Base-by-base conservation (phyloP, 2,329 filamentous ascomycete species). In the Monilinia vaccinii-corymbosi region DNA sequence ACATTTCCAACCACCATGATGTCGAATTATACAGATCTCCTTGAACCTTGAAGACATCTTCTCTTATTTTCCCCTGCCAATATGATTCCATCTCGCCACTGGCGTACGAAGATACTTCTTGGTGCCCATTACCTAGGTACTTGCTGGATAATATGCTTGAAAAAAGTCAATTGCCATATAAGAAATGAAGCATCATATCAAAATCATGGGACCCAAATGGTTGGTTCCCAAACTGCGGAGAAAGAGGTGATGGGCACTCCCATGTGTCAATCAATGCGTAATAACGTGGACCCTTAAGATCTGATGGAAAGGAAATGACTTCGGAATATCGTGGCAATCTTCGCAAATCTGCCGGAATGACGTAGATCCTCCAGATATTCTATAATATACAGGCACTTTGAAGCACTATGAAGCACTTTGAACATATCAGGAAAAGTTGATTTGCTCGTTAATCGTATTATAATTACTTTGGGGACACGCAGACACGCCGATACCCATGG, bases 241-340 rank as follows among this genome's bases (percentile, higher is more conserved):
- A 14, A 8, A 46, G 13, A n/a, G 13, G 13, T 53, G 38, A 59
- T 49, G 53, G 56, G 56, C 53, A 46, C 32, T 21, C 21, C 56
- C 56, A 46, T 59, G 56, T 59, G 56, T 25, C 21, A 44, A 59
- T 59, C 56, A 59, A 59, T 59, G 56, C 56, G 53, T 45, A 52
- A 53, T 36, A 52, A 38, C 32, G 16, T 53, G 38, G 56, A 51
- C 46, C 28, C n/a, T 45, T 55, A 44, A 18, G 31, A 50, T 50
- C 47, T 31, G 32, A 50, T 50, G 4, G 11, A 50, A 36, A 50
- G 13, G 32, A 50, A n/a, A 44, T 44, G 51, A 55, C 21, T 44
- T 44, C 28, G 28, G 38, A 55, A 31, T 21, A 55, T 55, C 51
- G 44, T 42, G 23, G 21, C 52, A 58, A 52, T 52, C 21, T 45